phyloP scores from a whole-genome alignment of 345 rosid genomes.

The Psidium friedrichsthalianum region DNA sequence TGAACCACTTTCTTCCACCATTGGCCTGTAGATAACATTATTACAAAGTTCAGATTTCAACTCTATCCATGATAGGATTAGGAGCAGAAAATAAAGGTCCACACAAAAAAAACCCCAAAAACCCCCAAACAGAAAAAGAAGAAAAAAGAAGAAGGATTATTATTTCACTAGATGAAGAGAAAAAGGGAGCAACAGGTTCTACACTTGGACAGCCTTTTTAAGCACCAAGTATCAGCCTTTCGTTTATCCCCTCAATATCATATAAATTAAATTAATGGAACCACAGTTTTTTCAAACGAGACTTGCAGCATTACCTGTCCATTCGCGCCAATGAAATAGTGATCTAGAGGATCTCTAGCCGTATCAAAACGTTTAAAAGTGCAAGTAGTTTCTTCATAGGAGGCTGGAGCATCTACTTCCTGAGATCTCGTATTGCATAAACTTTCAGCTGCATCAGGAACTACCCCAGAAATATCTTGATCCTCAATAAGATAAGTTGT shows the following conservation, averaged over 20 bases:
- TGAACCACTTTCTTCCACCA: slow-evolving; percentile 78
- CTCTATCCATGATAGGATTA: not conserved
- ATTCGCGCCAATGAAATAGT: slow-evolving; percentile 57
- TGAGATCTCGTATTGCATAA: slow-evolving; percentile 18
- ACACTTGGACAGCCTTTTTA: not conserved
- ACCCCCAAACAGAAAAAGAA: no score
- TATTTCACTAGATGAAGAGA: not conserved
- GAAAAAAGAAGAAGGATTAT: not conserved
- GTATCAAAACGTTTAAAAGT: slow-evolving; percentile 69
- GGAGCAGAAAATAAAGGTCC: not conserved
- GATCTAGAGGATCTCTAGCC: slow-evolving; percentile 70
- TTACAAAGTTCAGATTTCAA: not conserved
- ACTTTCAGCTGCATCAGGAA: slow-evolving; percentile 17
- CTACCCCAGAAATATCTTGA: slow-evolving; percentile 17
- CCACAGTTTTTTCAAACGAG: not conserved
- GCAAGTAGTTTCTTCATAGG: slow-evolving; percentile 23
- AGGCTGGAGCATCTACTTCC: slow-evolving; percentile 18
- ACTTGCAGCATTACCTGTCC: slow-evolving; percentile 40
- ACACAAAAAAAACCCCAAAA: not conserved
- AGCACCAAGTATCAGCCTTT: not conserved
- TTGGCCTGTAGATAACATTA: slow-evolving; percentile 32
- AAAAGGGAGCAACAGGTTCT: not conserved
- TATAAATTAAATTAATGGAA: not conserved
- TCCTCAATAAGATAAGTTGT: slow-evolving; percentile 15
- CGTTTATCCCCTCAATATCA: not conserved